These are phyloP conservation scores for Hymenoscyphus repandus DNA, from an alignment of 2,329 filamentous ascomycete species.

Conservation along the genomic window DNA sequence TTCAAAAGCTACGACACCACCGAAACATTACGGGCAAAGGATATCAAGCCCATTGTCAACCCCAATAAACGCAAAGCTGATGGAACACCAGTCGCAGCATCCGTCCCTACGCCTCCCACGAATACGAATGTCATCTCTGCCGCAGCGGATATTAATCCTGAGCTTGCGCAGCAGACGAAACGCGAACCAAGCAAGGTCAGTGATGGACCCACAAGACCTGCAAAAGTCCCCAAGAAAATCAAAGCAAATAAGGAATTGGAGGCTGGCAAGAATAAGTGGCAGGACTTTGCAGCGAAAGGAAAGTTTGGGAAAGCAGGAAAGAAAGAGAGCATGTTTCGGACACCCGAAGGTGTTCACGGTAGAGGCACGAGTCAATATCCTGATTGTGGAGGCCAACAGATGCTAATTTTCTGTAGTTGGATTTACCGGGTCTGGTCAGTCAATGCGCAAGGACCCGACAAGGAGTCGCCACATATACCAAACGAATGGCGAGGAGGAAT, in stretches of 20 bases:
- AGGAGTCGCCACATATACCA: slow-evolving; percentile 82
- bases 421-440: slow-evolving; percentile 90
- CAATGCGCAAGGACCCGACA: slow-evolving; percentile 88
- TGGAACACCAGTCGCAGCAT: slow-evolving; percentile 51
- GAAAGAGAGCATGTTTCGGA: slow-evolving; percentile 97
- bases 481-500: slow-evolving; percentile 65
- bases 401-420: slow-evolving; percentile 60
- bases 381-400: neutral
- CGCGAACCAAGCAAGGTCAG: slow-evolving; percentile 58
- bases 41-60: slow-evolving; percentile 74
- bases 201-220: slow-evolving; percentile 52
- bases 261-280: slow-evolving; percentile 88
- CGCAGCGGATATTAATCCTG: slow-evolving; percentile 54
- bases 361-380: slow-evolving; percentile 58
- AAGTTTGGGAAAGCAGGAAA: slow-evolving; percentile 63
- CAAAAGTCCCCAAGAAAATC: slow-evolving; percentile 78
- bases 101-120: slow-evolving; percentile 37
- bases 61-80: slow-evolving; percentile 83
- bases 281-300: slow-evolving; percentile 79
- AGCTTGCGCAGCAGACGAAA: slow-evolving; percentile 56
- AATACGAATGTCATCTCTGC: slow-evolving; percentile 34
- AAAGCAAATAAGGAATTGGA: slow-evolving; percentile 90
- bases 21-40: slow-evolving; percentile 74
- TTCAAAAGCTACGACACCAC: slow-evolving; percentile 88
- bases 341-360: slow-evolving; percentile 77